phyloP scores from a whole-genome alignment of 192 early-diverging fungal species.

The Mortierella antarctica region DNA sequence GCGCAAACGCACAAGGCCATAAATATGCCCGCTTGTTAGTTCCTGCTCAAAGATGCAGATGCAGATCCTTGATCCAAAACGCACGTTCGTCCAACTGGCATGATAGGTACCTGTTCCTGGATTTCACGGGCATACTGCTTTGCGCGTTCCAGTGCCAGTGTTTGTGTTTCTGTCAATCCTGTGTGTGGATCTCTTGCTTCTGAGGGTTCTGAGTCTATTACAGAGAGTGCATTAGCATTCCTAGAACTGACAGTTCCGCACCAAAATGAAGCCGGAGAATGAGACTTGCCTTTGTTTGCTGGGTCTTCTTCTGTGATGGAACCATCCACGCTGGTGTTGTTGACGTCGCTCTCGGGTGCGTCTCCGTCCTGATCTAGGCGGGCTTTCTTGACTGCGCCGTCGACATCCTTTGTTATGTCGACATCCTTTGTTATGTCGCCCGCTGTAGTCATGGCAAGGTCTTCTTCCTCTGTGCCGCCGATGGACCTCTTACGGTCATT shows the following conservation, averaged over 20 bases:
- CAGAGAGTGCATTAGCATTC: neutral
- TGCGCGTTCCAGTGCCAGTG: slow-evolving; percentile 27
- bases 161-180: slow-evolving; percentile 19
- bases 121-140: slow-evolving; percentile 36
- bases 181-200: slow-evolving; percentile 29
- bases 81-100: too few relatives aligned
- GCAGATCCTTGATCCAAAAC: too few relatives aligned
- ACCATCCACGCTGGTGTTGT: neutral
- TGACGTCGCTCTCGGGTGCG: neutral
- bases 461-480: neutral
- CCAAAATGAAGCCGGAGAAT: neutral
- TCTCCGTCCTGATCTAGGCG: slow-evolving; percentile 18
- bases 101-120: slow-evolving; percentile 34
- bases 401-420: neutral
- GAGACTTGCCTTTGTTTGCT: slow-evolving; percentile 3
- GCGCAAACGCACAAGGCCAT: neutral
- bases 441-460: neutral
- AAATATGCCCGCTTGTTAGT: too few relatives aligned
- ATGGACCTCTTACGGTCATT: neutral
- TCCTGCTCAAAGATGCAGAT: too few relatives aligned
- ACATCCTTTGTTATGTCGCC: neutral
- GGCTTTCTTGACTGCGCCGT: slow-evolving; percentile 13
- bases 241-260: too few relatives aligned
- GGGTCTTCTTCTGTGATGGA: neutral
- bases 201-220: neutral